A percentile compares a stretch with the other conserved stretches of the same genome.
phyloP scores from a whole-genome alignment of 2,329 filamentous ascomycete genomes.

The Tolypocladium guangdongense region DNA sequence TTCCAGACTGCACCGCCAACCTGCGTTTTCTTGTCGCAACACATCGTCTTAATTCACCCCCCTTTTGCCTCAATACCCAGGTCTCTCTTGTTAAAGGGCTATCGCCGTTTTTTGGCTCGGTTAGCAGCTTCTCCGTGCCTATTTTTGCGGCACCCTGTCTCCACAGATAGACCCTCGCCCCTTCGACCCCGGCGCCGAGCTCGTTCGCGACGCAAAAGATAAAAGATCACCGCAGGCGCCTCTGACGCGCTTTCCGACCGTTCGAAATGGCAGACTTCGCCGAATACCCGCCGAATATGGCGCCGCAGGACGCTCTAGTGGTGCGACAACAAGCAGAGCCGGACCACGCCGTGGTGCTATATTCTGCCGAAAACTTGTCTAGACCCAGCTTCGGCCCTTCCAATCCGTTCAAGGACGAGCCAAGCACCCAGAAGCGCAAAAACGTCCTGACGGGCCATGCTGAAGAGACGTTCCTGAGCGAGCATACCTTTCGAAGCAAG shows the following conservation, averaged over 20 bases:
- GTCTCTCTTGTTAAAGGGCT: not conserved
- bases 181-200: not conserved
- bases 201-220: not conserved
- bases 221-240: not conserved
- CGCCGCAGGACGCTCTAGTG: slow-evolving; percentile 51
- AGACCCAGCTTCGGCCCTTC: slow-evolving; percentile 55
- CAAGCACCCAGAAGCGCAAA: slow-evolving; percentile 57
- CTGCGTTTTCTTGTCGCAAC: not conserved
- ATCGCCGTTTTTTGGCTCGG: not conserved
- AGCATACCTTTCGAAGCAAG: slow-evolving; percentile 79
- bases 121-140: not conserved
- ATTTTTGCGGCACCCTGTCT: not conserved
- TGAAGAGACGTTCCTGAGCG: slow-evolving; percentile 79
- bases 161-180: not conserved
- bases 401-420: slow-evolving; percentile 63
- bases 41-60: too few species aligned
- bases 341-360: slow-evolving; percentile 50
- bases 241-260: not conserved
- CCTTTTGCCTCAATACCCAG: not conserved
- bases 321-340: slow-evolving; percentile 42
- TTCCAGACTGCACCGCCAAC: too few species aligned
- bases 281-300: slow-evolving; percentile 56
- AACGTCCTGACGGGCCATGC: slow-evolving; percentile 79
- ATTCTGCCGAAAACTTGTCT: slow-evolving; percentile 62
- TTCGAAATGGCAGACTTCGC: slow-evolving; percentile 47